phyloP scores from a whole-genome alignment of 2,329 filamentous ascomycete species.

The Monilinia laxa region DNA sequence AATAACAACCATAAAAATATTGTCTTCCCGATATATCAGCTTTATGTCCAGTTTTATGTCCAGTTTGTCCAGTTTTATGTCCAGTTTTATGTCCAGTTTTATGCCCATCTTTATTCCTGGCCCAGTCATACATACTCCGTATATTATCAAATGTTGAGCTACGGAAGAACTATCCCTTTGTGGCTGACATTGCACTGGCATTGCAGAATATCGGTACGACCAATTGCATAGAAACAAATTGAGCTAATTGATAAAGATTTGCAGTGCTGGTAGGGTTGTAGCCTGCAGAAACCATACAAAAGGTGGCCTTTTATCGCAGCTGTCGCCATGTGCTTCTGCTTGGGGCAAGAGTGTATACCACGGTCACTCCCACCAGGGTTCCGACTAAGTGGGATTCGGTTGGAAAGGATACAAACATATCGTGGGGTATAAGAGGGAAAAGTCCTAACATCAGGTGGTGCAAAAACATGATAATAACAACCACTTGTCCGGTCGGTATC shows the following conservation, averaged over 20 bases:
- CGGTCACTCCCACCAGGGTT: not conserved
- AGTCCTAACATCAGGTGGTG: not conserved
- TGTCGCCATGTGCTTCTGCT: too few species aligned
- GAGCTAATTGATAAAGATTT: not conserved
- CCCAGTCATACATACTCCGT: not conserved
- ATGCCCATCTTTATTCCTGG: not conserved
- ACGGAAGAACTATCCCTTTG: not conserved
- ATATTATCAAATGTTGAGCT: not conserved
- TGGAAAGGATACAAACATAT: not conserved
- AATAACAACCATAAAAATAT: too few species aligned
- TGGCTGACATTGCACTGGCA: not conserved
- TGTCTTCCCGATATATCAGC: too few species aligned
- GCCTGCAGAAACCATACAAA: too few species aligned
- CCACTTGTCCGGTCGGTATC: not conserved
- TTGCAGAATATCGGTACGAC: not conserved
- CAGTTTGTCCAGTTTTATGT: too few species aligned
- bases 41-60: too few species aligned
- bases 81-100: too few species aligned
- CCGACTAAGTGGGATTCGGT: not conserved
- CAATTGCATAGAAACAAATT: not conserved
- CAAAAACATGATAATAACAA: not conserved
- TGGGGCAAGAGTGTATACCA: too few species aligned
- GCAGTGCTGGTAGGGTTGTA: not conserved
- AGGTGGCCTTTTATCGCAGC: too few species aligned
- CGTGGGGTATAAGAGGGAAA: not conserved